phyloP scores from a whole-genome alignment of 192 early-diverging fungal species.

The Linnemannia hyalina region DNA sequence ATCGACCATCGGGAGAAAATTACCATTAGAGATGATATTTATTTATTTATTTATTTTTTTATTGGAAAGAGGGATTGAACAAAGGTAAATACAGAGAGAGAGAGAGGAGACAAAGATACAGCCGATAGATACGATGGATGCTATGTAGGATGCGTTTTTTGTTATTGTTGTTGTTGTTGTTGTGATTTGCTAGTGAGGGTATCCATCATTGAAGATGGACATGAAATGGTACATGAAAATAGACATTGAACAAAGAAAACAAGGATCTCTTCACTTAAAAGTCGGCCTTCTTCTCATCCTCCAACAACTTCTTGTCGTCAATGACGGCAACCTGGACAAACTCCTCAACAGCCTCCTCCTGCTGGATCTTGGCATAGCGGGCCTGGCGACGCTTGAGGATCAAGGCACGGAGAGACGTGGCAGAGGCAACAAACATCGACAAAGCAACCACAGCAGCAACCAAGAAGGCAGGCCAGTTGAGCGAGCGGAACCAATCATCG shows the following conservation, averaged over 20 bases:
- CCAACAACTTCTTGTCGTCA: slow-evolving; percentile 35
- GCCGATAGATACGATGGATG: background rate
- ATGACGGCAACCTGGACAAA: slow-evolving; percentile 44
- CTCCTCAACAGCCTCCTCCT: slow-evolving; percentile 22
- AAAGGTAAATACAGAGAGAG: background rate
- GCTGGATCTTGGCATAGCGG: slow-evolving; percentile 36
- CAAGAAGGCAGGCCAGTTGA: slow-evolving; percentile 43
- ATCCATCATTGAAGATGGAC: background rate
- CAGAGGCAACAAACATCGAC: slow-evolving; percentile 34
- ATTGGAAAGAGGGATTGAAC: background rate
- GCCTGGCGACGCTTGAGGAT: slow-evolving; percentile 37
- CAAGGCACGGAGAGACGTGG: slow-evolving; percentile 35
- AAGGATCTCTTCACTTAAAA: background rate
- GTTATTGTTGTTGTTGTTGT: background rate
- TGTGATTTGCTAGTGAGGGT: background rate
- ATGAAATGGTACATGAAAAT: background rate
- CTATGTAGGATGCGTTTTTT: slow-evolving; percentile 9
- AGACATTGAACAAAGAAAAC: background rate
- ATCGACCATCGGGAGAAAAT: too few species aligned
- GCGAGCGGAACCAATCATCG: slow-evolving; percentile 43
- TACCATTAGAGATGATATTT: too few species aligned
- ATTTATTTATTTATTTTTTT: background rate
- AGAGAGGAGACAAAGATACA: background rate
- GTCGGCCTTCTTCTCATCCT: slow-evolving; percentile 44
- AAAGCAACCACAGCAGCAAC: slow-evolving; percentile 25